A percentile compares a stretch with the other conserved stretches of the same genome.
phyloP scores from a whole-genome alignment of 345 rosid genomes.

The Euphorbia lathyris region DNA sequence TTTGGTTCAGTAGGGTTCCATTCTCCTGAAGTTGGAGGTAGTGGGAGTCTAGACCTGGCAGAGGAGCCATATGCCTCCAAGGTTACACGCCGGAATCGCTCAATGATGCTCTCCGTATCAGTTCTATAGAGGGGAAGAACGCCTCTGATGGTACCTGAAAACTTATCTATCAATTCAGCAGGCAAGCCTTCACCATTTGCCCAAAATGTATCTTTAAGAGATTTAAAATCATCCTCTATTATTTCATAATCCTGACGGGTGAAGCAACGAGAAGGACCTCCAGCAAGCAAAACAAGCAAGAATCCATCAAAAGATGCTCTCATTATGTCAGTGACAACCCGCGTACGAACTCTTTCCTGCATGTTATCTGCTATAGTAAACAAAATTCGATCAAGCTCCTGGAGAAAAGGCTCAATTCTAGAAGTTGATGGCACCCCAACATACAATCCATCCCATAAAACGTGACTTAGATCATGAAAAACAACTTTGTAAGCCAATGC shows the following conservation, averaged over 20 bases:
- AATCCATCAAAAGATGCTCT: conserved; percentile 90
- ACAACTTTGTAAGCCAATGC: conserved; percentile 73
- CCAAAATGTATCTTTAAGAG: conserved; percentile 85
- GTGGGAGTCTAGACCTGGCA: conserved; percentile 76
- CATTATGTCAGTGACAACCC: conserved; percentile 77
- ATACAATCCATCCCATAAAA: conserved; percentile 87
- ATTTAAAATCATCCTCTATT: conserved; percentile 89
- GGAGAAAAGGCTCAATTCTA: conserved; percentile 70
- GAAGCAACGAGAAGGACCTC: conserved; percentile 90
- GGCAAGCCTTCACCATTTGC: conserved; percentile 96
- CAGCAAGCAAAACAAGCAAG: conserved; percentile 85
- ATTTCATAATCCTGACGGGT: conserved; percentile 64
- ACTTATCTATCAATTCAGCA: conserved; percentile 67
- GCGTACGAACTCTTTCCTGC: conserved; percentile 77
- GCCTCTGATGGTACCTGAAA: conserved; percentile 55
- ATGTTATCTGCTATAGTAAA: conserved; percentile 60
- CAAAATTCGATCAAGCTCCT: conserved; percentile 69
- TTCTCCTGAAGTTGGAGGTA: conserved; percentile 85
- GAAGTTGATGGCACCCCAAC: conserved; percentile 71
- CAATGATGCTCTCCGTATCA: conserved; percentile 81
- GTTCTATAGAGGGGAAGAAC: conserved; percentile 76
- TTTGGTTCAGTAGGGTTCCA: conserved; percentile 91
- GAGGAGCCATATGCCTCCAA: conserved; percentile 75
- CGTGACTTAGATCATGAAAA: conserved; percentile 77
- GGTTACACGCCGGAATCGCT: conserved; percentile 65